Percentiles rank a stretch among this genome's conserved stretches.
Conservation (phyloP, 495 filamentous ascomycete genomes). For the Xylaria flabelliformis region DNA sequence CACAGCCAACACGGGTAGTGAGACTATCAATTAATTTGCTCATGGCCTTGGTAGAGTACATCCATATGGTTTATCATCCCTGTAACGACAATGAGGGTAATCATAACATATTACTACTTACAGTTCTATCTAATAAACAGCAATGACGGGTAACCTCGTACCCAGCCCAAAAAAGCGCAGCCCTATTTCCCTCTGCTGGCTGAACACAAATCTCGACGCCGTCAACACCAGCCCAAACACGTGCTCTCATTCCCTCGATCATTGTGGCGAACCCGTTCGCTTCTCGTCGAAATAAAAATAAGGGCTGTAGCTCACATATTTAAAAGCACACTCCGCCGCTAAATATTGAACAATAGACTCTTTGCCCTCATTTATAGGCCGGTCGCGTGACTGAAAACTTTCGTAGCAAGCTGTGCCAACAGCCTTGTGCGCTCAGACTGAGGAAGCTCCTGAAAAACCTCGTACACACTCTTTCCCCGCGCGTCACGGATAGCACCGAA, state of each 20-base stretch:
- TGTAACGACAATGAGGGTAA: background rate
- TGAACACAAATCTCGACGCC: background rate
- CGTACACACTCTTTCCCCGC: constrained; percentile 93
- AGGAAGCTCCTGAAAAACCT: constrained; percentile 86
- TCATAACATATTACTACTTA: constrained; percentile 1
- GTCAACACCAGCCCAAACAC: background rate
- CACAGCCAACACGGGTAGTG: too few relatives aligned
- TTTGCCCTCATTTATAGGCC: constrained; percentile 39
- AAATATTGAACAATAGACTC: background rate
- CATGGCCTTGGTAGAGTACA: too few relatives aligned
- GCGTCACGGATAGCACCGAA: constrained; percentile 87
- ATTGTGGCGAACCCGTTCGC: background rate
- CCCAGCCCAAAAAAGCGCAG: background rate
- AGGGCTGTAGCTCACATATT: background rate
- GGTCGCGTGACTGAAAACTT: constrained; percentile 67
- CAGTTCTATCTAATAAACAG: constrained; percentile 4
- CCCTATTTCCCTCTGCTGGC: background rate
- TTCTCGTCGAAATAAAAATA: background rate
- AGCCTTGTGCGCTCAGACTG: constrained; percentile 78
- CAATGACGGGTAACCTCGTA: background rate
- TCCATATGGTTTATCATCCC: too few relatives aligned
- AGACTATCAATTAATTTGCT: too few relatives aligned
- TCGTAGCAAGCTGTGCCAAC: constrained; percentile 74
- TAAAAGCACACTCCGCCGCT: background rate
- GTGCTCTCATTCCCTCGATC: background rate